Evolutionary conservation across 768 basidiomycete species (phyloP), one percentile per base, ranked within the genome.

Genomic region (Nevesoporus exiguus): DNA sequence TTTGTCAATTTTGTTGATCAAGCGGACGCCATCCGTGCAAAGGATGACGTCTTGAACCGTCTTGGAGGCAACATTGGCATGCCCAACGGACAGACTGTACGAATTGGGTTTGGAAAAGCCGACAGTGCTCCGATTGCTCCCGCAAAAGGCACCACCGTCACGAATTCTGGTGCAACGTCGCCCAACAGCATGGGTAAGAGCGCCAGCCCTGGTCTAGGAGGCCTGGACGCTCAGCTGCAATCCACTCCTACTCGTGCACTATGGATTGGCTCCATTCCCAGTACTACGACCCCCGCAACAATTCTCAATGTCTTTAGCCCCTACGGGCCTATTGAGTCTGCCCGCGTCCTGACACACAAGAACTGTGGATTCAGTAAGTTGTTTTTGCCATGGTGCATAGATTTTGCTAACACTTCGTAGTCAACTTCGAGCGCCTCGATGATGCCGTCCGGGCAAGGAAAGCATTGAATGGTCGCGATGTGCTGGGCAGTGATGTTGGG

Each of bases 1-100:
- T 99, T 99, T 68, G 96, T 99, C 67, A 99, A 99, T 69, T 99
- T 97, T 68, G 92, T 97, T 42, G 94, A 97, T 59, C 89, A 91
- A 68, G 80, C 84, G 1, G 96, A 98, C 70, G 96, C 96, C n/a
- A 86, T 98, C 59, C 86, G 93, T 54, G 97, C 97, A 13, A 96
- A 97, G 67, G 97, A 99, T 25, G 97, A 99, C 71, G 95, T 99
- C 37, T 79, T 97, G 50, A 98, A 96, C 70, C 85, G 96, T 22
- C 81, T 98, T 24, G 93, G 93, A 44, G 95, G 96, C 7, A 90
- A 92, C 61, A 93, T 97, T 56, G 89, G 90, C 49, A 89, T 95
- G 83, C 88, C 91, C 5, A 96, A 95, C 60, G 93, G 94, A 14
- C 93, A 94, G 70, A 93, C 92, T 1, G 96, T 99, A 49, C 87